These are phyloP conservation scores for Coniella vitis DNA, from an alignment of 2,329 filamentous ascomycete species.

Conservation along the genomic window DNA sequence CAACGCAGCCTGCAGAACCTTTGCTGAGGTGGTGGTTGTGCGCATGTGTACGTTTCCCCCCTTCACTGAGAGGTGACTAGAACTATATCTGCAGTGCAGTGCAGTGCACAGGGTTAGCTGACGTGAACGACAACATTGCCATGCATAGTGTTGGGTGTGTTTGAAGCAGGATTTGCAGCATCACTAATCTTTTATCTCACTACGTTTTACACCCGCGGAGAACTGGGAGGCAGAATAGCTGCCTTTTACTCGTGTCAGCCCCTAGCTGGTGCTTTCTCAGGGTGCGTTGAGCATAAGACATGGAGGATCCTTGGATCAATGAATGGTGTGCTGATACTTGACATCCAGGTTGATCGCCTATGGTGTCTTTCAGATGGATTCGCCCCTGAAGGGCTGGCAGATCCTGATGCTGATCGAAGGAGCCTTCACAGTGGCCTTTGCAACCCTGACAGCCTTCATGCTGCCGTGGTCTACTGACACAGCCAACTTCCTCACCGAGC, in stretches of 20 bases:
- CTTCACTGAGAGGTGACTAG: too few relatives aligned
- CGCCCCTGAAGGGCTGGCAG: conserved; percentile 31
- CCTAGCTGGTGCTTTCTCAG: background rate
- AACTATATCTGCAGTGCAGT: too few relatives aligned
- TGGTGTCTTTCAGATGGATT: conserved; percentile 32
- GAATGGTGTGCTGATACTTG: background rate
- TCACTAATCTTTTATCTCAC: conserved; percentile 1
- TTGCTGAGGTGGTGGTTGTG: background rate
- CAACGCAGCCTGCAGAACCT: background rate
- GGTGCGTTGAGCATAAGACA: background rate
- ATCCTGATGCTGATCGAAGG: conserved; percentile 41
- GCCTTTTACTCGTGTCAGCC: conserved; percentile 57
- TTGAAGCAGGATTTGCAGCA: background rate
- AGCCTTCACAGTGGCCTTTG: conserved; percentile 30
- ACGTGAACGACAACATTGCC: background rate
- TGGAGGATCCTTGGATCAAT: background rate
- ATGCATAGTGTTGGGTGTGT: background rate
- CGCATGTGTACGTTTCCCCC: background rate
- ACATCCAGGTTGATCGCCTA: conserved; percentile 21
- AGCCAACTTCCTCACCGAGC: conserved; percentile 30
- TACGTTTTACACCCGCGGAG: conserved; percentile 56
- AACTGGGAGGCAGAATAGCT: conserved; percentile 58
- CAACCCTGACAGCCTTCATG: conserved; percentile 30
- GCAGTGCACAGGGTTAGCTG: too few relatives aligned
- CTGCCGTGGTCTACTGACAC: conserved; percentile 30